phyloP scores from a whole-genome alignment of 129 eudicot genomes.

The Logfia minima region DNA sequence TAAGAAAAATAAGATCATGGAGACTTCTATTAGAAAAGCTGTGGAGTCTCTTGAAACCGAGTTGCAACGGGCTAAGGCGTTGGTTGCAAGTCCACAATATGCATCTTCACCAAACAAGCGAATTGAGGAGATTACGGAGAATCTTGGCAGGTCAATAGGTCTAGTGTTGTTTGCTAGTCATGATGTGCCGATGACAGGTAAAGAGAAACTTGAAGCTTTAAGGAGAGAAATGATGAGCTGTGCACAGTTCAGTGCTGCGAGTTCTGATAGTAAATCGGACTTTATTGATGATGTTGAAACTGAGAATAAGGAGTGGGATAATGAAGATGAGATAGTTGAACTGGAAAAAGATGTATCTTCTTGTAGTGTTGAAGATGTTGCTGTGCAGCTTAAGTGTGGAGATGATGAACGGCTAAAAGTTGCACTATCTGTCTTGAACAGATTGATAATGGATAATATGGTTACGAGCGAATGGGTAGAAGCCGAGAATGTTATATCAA shows the following conservation, averaged over 20 bases:
- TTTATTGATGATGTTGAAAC: slow-evolving; percentile 42
- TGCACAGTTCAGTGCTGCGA: slow-evolving; percentile 47
- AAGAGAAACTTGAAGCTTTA: slow-evolving; percentile 61
- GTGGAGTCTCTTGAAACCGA: slow-evolving; percentile 66
- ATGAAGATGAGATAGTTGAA: slow-evolving; percentile 40
- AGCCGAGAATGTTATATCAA: slow-evolving; percentile 54
- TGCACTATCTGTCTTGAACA: slow-evolving; percentile 45
- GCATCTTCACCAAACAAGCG: slow-evolving; percentile 48
- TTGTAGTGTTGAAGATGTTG: slow-evolving; percentile 52
- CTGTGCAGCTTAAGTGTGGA: slow-evolving; percentile 67
- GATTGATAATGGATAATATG: slow-evolving; percentile 40
- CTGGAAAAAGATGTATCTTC: slow-evolving; percentile 34
- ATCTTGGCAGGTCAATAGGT: slow-evolving; percentile 82
- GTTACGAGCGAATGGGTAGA: slow-evolving; percentile 51
- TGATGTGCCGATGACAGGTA: slow-evolving; percentile 58
- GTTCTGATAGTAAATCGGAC: slow-evolving; percentile 58
- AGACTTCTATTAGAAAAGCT: slow-evolving; percentile 55
- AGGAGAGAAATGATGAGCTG: slow-evolving; percentile 80
- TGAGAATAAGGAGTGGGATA: slow-evolving; percentile 21
- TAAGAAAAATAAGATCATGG: slow-evolving; percentile 50
- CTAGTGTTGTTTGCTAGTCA: slow-evolving; percentile 78
- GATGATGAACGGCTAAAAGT: slow-evolving; percentile 54
- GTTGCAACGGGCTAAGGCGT: slow-evolving; percentile 56
- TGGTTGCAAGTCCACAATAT: slow-evolving; percentile 36
- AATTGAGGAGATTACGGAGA: slow-evolving; percentile 54